Evolutionary conservation across 306 rosid species (phyloP), one percentile per base, ranked within the genome.

Genomic region (Cicer bijugum): DNA sequence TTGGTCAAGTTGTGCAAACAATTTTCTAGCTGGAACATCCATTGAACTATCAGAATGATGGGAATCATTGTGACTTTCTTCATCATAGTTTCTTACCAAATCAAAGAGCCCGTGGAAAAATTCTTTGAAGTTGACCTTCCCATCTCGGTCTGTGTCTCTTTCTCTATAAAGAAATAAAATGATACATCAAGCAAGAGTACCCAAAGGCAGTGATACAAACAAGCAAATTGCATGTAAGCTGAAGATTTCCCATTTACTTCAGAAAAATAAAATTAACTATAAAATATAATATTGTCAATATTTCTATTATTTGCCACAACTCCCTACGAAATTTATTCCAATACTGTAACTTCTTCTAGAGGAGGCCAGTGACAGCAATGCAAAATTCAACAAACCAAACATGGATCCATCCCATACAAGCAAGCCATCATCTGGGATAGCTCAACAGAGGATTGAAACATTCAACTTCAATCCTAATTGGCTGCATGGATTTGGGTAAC

Each of bases 61-160:
- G 10, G 96, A 67, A 76, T 74, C 53, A 82, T 82, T 87, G 83
- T 91, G 95, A 84, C 37, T 78, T 82, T 94, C 90, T 45, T 86
- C 99, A 7, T 89, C 96, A 70, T 87, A 89, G 87, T 87, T 90
- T 81, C 97, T 87, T 73, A 94, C 99, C 89, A 91, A 83, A 85
- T 94, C 99, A 86, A 94, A 94, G 65, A 94, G 91, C 77, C 99
- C 97, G 60, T 91, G 99, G 79, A 91, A 94, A 85, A 94, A 94
- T 82, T 94, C 97, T 67, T 94, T 88, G 66, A 89, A 94, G 89
- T 90, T 91, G 45, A 94, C 56, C 87, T 88, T 94, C 71, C 90
- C 99, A 74, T 94, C 99, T 84, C 74, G 86, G 76, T 94, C 99
- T 0, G 95, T 66, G 77, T 94, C 99, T 68, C 97, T 88, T 80